A percentile compares a stretch with the other conserved stretches of the same genome.
Conservation (phyloP, 2,329 filamentous ascomycete species). For the Fusarium sp. region DNA sequence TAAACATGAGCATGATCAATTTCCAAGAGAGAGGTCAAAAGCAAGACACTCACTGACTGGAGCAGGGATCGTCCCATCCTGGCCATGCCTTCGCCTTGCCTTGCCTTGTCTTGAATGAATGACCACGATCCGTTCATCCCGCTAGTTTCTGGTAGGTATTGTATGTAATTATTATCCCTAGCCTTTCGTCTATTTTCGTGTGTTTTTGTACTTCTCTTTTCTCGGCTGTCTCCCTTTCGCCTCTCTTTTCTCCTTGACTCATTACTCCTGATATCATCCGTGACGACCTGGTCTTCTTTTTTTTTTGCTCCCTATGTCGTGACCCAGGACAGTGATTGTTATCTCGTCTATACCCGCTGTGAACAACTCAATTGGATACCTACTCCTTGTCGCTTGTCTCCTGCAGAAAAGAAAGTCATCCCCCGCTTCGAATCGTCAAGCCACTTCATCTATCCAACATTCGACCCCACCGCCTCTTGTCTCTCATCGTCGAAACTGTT, state of each 20-base stretch:
- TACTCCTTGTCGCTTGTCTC: background rate
- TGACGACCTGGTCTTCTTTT: conserved; percentile 13
- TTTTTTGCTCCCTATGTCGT: background rate
- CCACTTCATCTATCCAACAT: conserved; percentile 22
- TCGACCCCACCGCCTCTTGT: conserved; percentile 21
- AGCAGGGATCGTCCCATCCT: conserved; percentile 21
- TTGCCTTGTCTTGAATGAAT: conserved; percentile 10
- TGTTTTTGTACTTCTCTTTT: conserved; percentile 9
- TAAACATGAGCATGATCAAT: conserved; percentile 1
- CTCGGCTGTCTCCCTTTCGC: conserved; percentile 3
- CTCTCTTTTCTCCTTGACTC: conserved; percentile 11
- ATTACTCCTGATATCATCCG: conserved; percentile 14
- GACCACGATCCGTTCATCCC: conserved; percentile 29
- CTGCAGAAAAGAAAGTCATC: conserved; percentile 12
- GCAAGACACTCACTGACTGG: background rate
- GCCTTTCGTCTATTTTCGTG: conserved; percentile 24
- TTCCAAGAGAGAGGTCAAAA: background rate
- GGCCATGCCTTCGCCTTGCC: conserved; percentile 1
- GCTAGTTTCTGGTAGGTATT: conserved; percentile 14
- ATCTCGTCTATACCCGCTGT: background rate
- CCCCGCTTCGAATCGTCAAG: conserved; percentile 12
- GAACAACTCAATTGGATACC: background rate
- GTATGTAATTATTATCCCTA: conserved; percentile 2
- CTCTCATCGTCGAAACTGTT: conserved; percentile 19
- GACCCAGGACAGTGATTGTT: conserved; percentile 2